Evolutionary conservation across 1,139 yeast genomes (phyloP).

Genomic region (Geotrichum europaeum): DNA sequence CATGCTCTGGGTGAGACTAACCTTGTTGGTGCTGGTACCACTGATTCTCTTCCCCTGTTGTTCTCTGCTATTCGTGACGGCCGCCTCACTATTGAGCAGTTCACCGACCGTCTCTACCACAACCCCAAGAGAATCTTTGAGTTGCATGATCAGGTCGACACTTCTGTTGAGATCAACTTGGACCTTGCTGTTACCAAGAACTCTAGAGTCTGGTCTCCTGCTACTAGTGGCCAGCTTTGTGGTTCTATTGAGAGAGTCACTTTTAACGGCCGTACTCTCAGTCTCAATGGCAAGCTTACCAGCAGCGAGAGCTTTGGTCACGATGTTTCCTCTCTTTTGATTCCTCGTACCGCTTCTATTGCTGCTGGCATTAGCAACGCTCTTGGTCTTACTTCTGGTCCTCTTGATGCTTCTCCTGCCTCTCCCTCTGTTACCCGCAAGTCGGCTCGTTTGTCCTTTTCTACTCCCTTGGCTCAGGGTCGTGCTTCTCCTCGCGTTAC

Average conservation of each 20-base stretch:
- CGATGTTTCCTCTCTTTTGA: slow-evolving; percentile 29
- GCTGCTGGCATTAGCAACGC: slow-evolving; percentile 12
- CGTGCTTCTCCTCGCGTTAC: slow-evolving; percentile 13
- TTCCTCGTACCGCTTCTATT: slow-evolving; percentile 20
- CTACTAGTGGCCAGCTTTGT: slow-evolving; percentile 43
- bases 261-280: slow-evolving; percentile 69
- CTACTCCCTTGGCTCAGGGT: slow-evolving; percentile 8
- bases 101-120: slow-evolving; percentile 67
- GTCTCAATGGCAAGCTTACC: slow-evolving; percentile 73
- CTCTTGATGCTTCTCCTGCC: slow-evolving; percentile 17
- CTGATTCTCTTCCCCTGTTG: slow-evolving; percentile 77
- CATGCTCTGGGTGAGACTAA: slow-evolving; percentile 54
- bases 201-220: slow-evolving; percentile 47
- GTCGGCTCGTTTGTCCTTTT: slow-evolving; percentile 37
- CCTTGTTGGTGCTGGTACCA: slow-evolving; percentile 68
- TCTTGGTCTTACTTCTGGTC: slow-evolving; percentile 6
- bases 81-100: slow-evolving; percentile 64
- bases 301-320: slow-evolving; percentile 54
- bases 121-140: slow-evolving; percentile 80
- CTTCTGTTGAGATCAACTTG: slow-evolving; percentile 73
- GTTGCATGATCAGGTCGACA: slow-evolving; percentile 69
- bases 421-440: slow-evolving; percentile 13
- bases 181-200: slow-evolving; percentile 56
- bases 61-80: slow-evolving; percentile 74
- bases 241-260: slow-evolving; percentile 90